These are phyloP conservation scores for Helicostylum pulchrum DNA, from an alignment of 192 early-diverging fungal genomes.

Conservation along the genomic window DNA sequence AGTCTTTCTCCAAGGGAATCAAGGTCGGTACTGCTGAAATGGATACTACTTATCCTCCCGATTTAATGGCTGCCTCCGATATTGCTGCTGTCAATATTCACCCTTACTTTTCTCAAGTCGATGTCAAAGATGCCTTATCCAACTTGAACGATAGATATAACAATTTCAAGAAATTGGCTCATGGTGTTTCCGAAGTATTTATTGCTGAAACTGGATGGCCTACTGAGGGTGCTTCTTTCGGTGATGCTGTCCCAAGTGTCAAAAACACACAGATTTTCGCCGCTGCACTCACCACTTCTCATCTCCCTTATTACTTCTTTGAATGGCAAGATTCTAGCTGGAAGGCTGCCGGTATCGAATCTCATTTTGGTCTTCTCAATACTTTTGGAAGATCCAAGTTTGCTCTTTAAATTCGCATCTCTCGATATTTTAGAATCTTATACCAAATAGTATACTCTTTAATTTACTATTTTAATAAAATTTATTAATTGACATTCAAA, in stretches of 20 bases:
- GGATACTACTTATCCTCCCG: slow-evolving; percentile 34
- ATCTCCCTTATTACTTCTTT: slow-evolving; percentile 56
- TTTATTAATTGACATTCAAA: too few relatives aligned
- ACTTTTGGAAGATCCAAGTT: slow-evolving; percentile 21
- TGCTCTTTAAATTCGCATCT: background rate
- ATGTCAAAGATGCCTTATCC: slow-evolving; percentile 40
- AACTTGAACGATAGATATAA: slow-evolving; percentile 48
- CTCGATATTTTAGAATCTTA: too few relatives aligned
- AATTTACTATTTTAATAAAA: too few relatives aligned
- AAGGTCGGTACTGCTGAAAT: slow-evolving; percentile 55
- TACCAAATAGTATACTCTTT: too few relatives aligned
- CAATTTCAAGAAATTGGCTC: slow-evolving; percentile 42
- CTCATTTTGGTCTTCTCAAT: slow-evolving; percentile 26
- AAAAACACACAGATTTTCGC: slow-evolving; percentile 45
- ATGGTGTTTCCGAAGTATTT: slow-evolving; percentile 41
- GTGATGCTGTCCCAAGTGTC: slow-evolving; percentile 40
- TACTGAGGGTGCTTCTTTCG: slow-evolving; percentile 43
- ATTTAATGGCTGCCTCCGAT: slow-evolving; percentile 50
- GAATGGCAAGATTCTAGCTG: slow-evolving; percentile 56
- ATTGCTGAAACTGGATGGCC: slow-evolving; percentile 66
- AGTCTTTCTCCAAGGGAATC: slow-evolving; percentile 11
- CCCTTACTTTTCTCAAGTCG: slow-evolving; percentile 56
- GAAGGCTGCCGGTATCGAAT: slow-evolving; percentile 46
- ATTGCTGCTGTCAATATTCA: slow-evolving; percentile 54
- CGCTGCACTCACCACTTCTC: slow-evolving; percentile 41